Evolutionary conservation across 495 filamentous ascomycete genomes (phyloP), one percentile per base, ranked within the genome.

Genomic region (Penicillium cataractarum): DNA sequence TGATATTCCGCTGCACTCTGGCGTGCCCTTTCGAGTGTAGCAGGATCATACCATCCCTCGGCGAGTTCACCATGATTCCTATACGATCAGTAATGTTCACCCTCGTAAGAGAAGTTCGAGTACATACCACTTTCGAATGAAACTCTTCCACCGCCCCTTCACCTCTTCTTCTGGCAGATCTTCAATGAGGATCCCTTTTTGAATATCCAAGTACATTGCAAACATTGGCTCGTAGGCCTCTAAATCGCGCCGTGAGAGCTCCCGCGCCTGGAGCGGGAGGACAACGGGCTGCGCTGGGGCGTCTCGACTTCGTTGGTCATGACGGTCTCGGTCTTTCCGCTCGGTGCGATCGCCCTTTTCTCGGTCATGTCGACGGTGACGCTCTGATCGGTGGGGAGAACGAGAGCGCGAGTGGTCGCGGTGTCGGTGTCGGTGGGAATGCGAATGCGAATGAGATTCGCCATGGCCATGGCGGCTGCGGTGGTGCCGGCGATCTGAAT

Each of bases 61-160:
- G 92, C 90, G 57, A 99, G 81, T 81, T 96, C 93, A 77, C 90
- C 92, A 71, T 86, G 88, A 79, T 99, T 99, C 90, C 90, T 92
- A 55, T 33, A 22, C 70, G 5, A 24, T 49, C 9, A 55, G 58
- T 12, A 48, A 21, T 31, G 51, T 17, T 4, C 32, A 1, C n/a
- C 31, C 17, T 27, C 19, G 9, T 24, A 22, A 26, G 37, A n/a
- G 10, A 40, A 37, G 5, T 15, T 15, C n/a, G 22, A 22, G 7
- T 15, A 66, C 80, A 72, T 85, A 92, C 95, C 95, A 99, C 82
- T 93, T 94, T 3, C 84, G 77, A 15, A 92, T 72, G 70, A 97
- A 99, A 71, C 93, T 94, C 78, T 97, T 97, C 92, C 93, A 99
- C 40, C 95, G 79, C 1, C 94, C 95, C 50, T 84, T 87, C 0